Evolutionary conservation across 83 land plant species (phyloP).

Genomic region (Larix sibirica): DNA sequence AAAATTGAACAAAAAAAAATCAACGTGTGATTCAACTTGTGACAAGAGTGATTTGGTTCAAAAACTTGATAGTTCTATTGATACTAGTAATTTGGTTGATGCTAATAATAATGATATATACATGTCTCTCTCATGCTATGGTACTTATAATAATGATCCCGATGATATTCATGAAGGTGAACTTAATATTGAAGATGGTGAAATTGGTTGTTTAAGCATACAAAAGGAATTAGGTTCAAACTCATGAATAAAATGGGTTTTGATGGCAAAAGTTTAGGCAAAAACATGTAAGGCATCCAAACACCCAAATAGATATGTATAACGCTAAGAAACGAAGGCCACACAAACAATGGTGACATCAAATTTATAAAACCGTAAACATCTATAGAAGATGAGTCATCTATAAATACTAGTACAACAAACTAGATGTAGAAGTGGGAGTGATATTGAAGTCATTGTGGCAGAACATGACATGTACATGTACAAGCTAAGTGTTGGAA

Average conservation of each 20-base stretch:
- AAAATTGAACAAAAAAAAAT: too few species aligned
- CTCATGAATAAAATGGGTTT: not conserved
- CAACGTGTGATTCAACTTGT: too few species aligned
- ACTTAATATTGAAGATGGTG: not conserved
- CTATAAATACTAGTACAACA: not conserved
- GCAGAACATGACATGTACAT: not conserved
- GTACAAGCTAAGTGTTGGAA: not conserved
- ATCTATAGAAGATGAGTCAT: not conserved
- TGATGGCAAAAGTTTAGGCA: not conserved
- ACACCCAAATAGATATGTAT: not conserved
- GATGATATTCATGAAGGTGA: too few species aligned
- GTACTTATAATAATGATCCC: too few species aligned
- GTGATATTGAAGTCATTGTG: not conserved
- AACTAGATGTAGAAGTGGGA: not conserved
- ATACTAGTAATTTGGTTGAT: too few species aligned
- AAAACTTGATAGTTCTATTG: too few species aligned
- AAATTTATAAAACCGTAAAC: not conserved
- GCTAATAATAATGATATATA: too few species aligned
- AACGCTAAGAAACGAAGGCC: not conserved
- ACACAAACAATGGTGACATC: not conserved
- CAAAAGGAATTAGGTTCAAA: not conserved
- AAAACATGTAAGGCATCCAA: not conserved
- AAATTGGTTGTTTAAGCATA: too few species aligned
- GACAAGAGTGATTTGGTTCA: too few species aligned
- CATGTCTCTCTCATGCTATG: too few species aligned